phyloP scores from a whole-genome alignment of 2,329 filamentous ascomycete genomes.

The Calonectria montana region DNA sequence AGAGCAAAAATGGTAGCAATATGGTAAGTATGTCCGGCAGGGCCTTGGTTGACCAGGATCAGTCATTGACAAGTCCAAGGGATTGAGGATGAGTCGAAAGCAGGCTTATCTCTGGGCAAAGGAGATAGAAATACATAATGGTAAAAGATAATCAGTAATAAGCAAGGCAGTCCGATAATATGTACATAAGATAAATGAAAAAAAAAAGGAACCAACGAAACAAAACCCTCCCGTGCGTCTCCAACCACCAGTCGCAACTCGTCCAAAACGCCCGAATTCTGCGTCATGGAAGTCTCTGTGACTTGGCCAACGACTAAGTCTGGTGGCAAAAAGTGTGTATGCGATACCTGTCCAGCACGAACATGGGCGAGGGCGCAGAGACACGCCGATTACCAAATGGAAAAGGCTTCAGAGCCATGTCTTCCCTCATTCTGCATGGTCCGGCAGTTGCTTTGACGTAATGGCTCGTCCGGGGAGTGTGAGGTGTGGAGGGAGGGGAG shows the following conservation, averaged over 20 bases:
- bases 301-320: background rate
- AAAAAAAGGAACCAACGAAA: conserved; percentile 33
- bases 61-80: conserved; percentile 18
- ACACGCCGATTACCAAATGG: conserved; percentile 45
- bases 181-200: conserved; percentile 18
- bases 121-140: conserved; percentile 56
- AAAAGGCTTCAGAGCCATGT: conserved; percentile 37
- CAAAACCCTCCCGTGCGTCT: conserved; percentile 26
- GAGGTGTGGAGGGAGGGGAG: conserved; percentile 13
- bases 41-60: conserved; percentile 7
- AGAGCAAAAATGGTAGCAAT: background rate
- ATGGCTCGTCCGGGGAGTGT: conserved; percentile 40
- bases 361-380: conserved; percentile 35
- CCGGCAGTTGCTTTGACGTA: conserved; percentile 46
- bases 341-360: conserved; percentile 24
- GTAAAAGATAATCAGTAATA: conserved; percentile 43
- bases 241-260: conserved; percentile 23
- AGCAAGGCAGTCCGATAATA: conserved; percentile 23
- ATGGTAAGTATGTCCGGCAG: background rate
- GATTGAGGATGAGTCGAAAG: conserved; percentile 19
- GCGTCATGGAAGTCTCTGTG: conserved; percentile 4
- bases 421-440: conserved; percentile 47
- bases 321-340: conserved; percentile 14
- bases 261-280: conserved; percentile 1
- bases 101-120: conserved; percentile 47